Conservation (phyloP, 2,329 filamentous ascomycete genomes). For the Fonsecaea multimorphosa region DNA sequence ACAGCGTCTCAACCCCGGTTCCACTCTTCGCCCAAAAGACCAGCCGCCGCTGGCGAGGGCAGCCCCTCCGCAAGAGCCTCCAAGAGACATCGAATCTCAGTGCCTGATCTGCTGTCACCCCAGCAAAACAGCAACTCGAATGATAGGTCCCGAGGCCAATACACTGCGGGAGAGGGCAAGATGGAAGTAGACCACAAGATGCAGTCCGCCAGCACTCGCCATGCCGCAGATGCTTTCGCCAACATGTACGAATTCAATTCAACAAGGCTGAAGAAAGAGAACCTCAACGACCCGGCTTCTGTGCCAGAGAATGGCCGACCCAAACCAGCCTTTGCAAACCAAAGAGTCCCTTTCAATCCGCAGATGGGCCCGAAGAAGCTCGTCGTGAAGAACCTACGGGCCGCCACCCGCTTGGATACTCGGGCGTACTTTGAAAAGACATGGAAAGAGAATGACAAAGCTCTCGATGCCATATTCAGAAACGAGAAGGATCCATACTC, state of each 20-base stretch:
- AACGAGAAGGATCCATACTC: slow-evolving; percentile 69
- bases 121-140: slow-evolving; percentile 29
- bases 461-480: slow-evolving; percentile 75
- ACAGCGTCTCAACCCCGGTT: slow-evolving; percentile 23
- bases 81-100: slow-evolving; percentile 35
- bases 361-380: slow-evolving; percentile 81
- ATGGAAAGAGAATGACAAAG: slow-evolving; percentile 74
- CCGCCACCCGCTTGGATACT: slow-evolving; percentile 67
- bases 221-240: slow-evolving; percentile 44
- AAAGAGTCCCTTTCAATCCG: slow-evolving; percentile 66
- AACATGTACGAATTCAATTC: slow-evolving; percentile 62
- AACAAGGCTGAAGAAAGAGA: slow-evolving; percentile 46
- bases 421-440: slow-evolving; percentile 79
- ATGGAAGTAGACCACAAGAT: slow-evolving; percentile 25
- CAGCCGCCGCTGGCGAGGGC: slow-evolving; percentile 22
- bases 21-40: slow-evolving; percentile 24
- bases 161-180: slow-evolving; percentile 20
- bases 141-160: slow-evolving; percentile 15
- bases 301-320: slow-evolving; percentile 42
- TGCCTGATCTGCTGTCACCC: slow-evolving; percentile 33
- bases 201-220: slow-evolving; percentile 36
- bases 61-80: slow-evolving; percentile 22
- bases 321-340: slow-evolving; percentile 40
- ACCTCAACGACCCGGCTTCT: slow-evolving; percentile 47
- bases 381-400: slow-evolving; percentile 89